Evolutionary conservation across 768 basidiomycete genomes (phyloP).

Genomic region (Suillus hirtellus): DNA sequence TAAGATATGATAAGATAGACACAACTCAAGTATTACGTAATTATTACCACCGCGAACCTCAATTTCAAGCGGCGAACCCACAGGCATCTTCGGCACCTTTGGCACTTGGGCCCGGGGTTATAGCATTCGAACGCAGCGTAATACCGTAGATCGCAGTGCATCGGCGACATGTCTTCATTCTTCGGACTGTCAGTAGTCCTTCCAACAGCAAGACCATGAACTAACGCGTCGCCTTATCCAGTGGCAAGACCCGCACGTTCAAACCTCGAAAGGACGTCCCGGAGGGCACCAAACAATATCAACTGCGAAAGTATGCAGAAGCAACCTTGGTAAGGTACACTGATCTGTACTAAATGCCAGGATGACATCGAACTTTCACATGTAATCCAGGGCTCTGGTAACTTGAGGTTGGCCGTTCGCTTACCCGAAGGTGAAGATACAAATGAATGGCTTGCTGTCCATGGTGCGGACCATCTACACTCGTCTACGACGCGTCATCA

Average conservation of each 20-base stretch:
- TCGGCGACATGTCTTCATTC: slow-evolving; percentile 73
- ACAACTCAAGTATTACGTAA: not conserved
- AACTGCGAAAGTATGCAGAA: slow-evolving; percentile 95
- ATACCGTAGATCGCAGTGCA: slow-evolving; percentile 14
- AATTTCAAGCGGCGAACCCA: slow-evolving; percentile 2
- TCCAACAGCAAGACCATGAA: slow-evolving; percentile 13
- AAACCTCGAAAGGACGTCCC: slow-evolving; percentile 94
- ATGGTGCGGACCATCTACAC: slow-evolving; percentile 57
- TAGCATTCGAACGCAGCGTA: not conserved
- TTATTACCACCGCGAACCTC: not conserved
- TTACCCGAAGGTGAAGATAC: slow-evolving; percentile 96
- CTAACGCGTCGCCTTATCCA: slow-evolving; percentile 32
- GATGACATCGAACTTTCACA: slow-evolving; percentile 1
- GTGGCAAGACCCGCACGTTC: slow-evolving; percentile 92
- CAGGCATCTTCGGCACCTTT: slow-evolving; percentile 3
- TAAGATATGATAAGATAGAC: not conserved
- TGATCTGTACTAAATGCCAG: slow-evolving; percentile 16
- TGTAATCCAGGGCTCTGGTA: slow-evolving; percentile 81
- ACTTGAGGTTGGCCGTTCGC: slow-evolving; percentile 87
- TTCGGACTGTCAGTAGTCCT: slow-evolving; percentile 70
- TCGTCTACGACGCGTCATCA: not conserved
- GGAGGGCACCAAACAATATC: slow-evolving; percentile 97
- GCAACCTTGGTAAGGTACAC: slow-evolving; percentile 71
- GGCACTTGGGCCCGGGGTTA: not conserved
- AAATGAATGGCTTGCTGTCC: slow-evolving; percentile 99